A percentile compares a stretch with the other conserved stretches of the same genome.
Conservation (phyloP, 2,329 filamentous ascomycete species). For the Eurotiales sp. region DNA sequence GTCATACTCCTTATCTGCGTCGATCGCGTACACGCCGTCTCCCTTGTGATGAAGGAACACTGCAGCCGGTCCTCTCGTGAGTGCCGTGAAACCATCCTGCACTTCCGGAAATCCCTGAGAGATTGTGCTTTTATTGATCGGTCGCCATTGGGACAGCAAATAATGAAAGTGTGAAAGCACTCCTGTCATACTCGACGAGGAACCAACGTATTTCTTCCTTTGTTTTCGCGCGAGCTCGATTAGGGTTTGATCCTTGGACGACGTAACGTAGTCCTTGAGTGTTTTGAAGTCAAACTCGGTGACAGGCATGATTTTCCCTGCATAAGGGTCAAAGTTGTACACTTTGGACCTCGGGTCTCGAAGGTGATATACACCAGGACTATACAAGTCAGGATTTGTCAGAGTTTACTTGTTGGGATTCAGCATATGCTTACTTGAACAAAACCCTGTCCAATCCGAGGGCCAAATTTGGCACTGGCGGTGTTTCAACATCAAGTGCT, state of each 20-base stretch:
- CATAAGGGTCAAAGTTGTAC: conserved; percentile 95
- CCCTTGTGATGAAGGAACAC: conserved; percentile 80
- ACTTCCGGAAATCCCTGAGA: conserved; percentile 64
- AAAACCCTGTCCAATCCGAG: conserved; percentile 84
- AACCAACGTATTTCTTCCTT: conserved; percentile 80
- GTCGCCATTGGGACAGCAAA: conserved; percentile 78
- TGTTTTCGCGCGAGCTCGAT: conserved; percentile 63
- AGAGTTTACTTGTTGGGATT: neutral
- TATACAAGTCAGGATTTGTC: conserved; percentile 18
- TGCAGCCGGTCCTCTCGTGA: conserved; percentile 70
- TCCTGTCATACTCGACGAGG: conserved; percentile 93
- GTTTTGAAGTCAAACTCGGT: conserved; percentile 88
- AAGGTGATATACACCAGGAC: conserved; percentile 80
- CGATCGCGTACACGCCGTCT: conserved; percentile 86
- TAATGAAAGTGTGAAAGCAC: conserved; percentile 89
- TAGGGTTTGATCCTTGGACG: conserved; percentile 74
- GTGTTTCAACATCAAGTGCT: conserved; percentile 43
- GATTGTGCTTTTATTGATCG: conserved; percentile 62
- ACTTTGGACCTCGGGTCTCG: conserved; percentile 84
- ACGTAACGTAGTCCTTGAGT: conserved; percentile 83
- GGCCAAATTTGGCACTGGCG: conserved; percentile 59
- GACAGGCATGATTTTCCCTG: conserved; percentile 89
- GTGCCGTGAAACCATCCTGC: conserved; percentile 63
- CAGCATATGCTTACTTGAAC: conserved; percentile 83
- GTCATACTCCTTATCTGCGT: conserved; percentile 91